Base-by-base conservation (phyloP, 2,329 filamentous ascomycete species). In the Septoria linicola region DNA sequence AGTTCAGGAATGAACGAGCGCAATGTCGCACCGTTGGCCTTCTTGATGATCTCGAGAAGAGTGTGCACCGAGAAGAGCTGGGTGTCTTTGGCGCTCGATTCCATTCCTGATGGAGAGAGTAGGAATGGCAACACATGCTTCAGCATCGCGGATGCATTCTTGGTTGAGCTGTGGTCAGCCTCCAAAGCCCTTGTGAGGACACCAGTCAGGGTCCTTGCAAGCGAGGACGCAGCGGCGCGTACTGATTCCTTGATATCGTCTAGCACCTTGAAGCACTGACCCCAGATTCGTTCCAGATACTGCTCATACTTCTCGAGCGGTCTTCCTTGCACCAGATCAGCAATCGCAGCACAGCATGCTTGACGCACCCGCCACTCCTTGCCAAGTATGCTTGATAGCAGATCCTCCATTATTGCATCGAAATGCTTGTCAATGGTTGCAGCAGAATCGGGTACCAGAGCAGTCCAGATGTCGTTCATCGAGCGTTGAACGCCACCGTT, bases 401-500 rank as follows among this genome's bases (percentile, higher is more conserved):
- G 74, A 66, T 99, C 93, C 8, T 85, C 78, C 75, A 99, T 86
- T 62, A 99, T 97, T 7, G 82, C 82, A 58, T 95, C 87, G 65
- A 97, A 96, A 69, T 97, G 80, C 14, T 78, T 75, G 58, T 93
- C 85, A 36, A 97, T 81, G 0, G 87, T 88, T 0, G 80, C 77
- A 14, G 82, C 84, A 1, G 89, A 81, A 61, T 97, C 90, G 66
- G 95, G 95, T 47, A 97, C 90, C n/a, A 99, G 74, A 0, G 92
- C 86, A 63, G 88, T 91, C 93, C 93, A 99, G 59, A 99, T 97
- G 57, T 95, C 89, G 51, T 95, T 91, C 93, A 99, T 99, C 0
- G 92, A 96, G 41, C 84, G 80, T 67, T 92, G 89, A 10, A 97
- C 93, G 58, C 95, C 96, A 1, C 84, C 79, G 65, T 96, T 97